Percentiles rank a stretch among this genome's conserved stretches.
Conservation (phyloP, 2,329 filamentous ascomycete genomes). For the Exophiala sp. region DNA sequence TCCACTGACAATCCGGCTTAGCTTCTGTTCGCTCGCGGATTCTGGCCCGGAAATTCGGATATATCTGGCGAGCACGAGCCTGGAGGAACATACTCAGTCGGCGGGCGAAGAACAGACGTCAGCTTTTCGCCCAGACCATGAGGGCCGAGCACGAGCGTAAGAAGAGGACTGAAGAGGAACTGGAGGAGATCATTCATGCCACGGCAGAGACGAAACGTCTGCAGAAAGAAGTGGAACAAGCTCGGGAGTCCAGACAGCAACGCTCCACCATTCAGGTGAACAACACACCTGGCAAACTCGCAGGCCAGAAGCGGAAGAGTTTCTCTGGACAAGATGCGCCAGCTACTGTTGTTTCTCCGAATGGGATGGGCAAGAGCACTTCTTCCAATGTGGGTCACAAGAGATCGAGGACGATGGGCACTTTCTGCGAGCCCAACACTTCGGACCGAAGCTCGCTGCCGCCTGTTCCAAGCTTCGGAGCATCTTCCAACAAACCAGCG, state of each 20-base stretch:
- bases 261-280: neutral
- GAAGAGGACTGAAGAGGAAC: constrained; percentile 23
- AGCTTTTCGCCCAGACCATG: constrained; percentile 29
- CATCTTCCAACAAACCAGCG: constrained; percentile 4
- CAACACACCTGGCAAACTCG: constrained; percentile 11
- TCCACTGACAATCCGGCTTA: constrained; percentile 13
- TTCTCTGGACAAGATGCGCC: constrained; percentile 71
- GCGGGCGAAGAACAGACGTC: constrained; percentile 35
- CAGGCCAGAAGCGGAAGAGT: constrained; percentile 28
- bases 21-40: constrained; percentile 31
- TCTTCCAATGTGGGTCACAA: constrained; percentile 21
- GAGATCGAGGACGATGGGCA: constrained; percentile 26
- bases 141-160: constrained; percentile 24
- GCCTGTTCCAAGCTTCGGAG: constrained; percentile 4
- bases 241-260: constrained; percentile 2
- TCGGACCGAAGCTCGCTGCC: neutral
- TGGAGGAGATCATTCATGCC: constrained; percentile 25
- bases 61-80: constrained; percentile 35
- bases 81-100: constrained; percentile 34
- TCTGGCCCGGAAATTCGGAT: constrained; percentile 35
- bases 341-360: constrained; percentile 50
- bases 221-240: constrained; percentile 20
- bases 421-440: constrained; percentile 10
- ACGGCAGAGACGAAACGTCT: constrained; percentile 22
- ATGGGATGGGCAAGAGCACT: constrained; percentile 1